phyloP scores from a whole-genome alignment of 805 yeast species.

The Lipomyces starkeyi region DNA sequence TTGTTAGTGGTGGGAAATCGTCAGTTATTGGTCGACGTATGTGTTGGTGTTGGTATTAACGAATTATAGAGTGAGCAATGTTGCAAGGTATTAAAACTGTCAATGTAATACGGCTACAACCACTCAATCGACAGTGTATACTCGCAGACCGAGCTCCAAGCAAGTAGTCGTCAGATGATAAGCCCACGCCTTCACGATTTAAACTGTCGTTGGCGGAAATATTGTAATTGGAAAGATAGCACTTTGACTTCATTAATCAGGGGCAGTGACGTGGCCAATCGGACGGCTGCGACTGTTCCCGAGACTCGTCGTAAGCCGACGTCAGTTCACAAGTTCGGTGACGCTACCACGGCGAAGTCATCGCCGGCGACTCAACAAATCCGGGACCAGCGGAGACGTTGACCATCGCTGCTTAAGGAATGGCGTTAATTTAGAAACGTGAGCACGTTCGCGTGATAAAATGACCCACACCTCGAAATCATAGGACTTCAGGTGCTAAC shows the following conservation, averaged over 20 bases:
- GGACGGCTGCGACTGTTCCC: background rate
- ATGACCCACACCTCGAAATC: background rate
- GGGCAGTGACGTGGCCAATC: constrained; percentile 2
- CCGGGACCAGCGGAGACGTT: background rate
- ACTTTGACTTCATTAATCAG: background rate
- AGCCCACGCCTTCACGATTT: background rate
- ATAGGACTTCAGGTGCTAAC: background rate
- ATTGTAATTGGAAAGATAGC: background rate
- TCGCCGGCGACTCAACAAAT: background rate
- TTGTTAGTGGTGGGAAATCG: too few relatives aligned
- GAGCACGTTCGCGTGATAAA: background rate
- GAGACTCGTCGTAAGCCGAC: background rate
- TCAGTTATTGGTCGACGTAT: background rate
- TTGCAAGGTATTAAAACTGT: background rate
- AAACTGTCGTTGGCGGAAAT: background rate
- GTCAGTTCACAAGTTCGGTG: background rate
- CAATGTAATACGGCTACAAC: too few relatives aligned
- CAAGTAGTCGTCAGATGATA: too few relatives aligned
- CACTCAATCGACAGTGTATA: too few relatives aligned
- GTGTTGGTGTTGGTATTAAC: too few relatives aligned
- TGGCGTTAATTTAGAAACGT: background rate
- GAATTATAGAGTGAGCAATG: background rate
- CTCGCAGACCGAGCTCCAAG: too few relatives aligned
- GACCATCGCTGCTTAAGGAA: background rate
- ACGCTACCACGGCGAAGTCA: background rate